Percentiles rank a stretch among this genome's conserved stretches.
phyloP scores from a whole-genome alignment of 108 stramenopile species.

The Conticribra weissflogii region DNA sequence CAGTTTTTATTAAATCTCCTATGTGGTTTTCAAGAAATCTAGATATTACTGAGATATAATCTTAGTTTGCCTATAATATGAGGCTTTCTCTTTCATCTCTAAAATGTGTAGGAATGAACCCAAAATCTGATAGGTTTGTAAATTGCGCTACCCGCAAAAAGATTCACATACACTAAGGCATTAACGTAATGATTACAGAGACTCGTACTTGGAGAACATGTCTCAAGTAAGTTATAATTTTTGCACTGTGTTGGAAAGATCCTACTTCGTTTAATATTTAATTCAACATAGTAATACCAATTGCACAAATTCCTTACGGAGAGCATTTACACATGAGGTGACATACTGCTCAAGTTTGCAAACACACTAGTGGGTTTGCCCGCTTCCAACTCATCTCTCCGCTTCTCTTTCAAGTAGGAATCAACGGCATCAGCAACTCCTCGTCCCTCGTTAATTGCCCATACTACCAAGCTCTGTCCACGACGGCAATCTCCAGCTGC shows the following conservation, averaged over 20 bases:
- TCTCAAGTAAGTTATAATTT: neutral
- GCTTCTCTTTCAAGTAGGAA: conserved; percentile 80
- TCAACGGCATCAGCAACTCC: conserved; percentile 91
- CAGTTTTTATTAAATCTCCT: too few relatives aligned
- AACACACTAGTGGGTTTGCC: conserved; percentile 63
- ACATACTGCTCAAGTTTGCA: conserved; percentile 86
- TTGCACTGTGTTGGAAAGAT: neutral
- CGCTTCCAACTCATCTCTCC: conserved; percentile 55
- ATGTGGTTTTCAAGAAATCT: too few relatives aligned
- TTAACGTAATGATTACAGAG: too few relatives aligned
- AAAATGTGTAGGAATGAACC: too few relatives aligned
- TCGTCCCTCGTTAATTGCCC: conserved; percentile 98
- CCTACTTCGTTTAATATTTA: neutral
- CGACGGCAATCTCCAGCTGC: conserved; percentile 98
- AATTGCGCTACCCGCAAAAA: too few relatives aligned
- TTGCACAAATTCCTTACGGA: conserved; percentile 1
- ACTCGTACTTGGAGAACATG: neutral
- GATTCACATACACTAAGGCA: too few relatives aligned
- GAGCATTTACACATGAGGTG: conserved; percentile 44
- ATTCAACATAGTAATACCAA: neutral
- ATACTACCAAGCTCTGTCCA: conserved; percentile 96
- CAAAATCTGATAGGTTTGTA: too few relatives aligned
- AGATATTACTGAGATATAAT: too few relatives aligned
- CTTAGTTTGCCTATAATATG: too few relatives aligned
- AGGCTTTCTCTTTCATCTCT: too few relatives aligned